Base-by-base conservation (phyloP, 352 stramenopile genomes). In the Globisporangium okanoganense region DNA sequence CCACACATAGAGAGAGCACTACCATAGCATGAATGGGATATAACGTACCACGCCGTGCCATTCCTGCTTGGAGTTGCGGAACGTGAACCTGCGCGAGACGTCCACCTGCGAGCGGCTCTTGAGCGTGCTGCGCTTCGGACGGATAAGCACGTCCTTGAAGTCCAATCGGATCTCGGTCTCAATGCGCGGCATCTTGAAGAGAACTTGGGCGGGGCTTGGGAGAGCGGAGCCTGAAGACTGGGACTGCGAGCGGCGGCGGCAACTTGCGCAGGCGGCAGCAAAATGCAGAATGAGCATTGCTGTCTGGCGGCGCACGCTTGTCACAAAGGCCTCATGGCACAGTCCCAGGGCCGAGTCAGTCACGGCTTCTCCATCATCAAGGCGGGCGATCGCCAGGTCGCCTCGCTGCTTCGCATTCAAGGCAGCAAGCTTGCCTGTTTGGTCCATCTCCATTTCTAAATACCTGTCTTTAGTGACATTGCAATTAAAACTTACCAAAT, bases 101-200 rank as follows among this genome's bases (percentile, higher is more conserved):
- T 80, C 72, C 18, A 97, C 89, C 64, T 97, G 79, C 25, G 78
- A 88, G 62, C 90, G 82, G 69, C 80, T 95, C 71, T 94, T 95
- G 45, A 97, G 75, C 44, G 88, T 97, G 58, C 78, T 94, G 41
- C 91, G 87, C 82, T 97, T 97, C 51, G 91, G 91, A n/a, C 90
- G 85, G 72, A 97, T 97, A 18, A 97, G 80, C 58, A 97, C 91
- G 66, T 97, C 91, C 73, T 97, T 97, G 70, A 97, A 97, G 72
- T 97, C 91, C 47, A 97, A 76, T 44, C 94, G 94, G 48, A 96
- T 64, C 52, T 97, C 91, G 4, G 79, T 87, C 73, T 97, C 91
- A 59, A 97, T 88, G 56, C 90, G 84, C 65, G 88, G 80, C 87
- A 97, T 97, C 52, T 43, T 64, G 49, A 27, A 20, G 35, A 53